These are phyloP conservation scores for Nemania diffusa DNA, from an alignment of 2,329 filamentous ascomycete genomes.

Conservation along the genomic window DNA sequence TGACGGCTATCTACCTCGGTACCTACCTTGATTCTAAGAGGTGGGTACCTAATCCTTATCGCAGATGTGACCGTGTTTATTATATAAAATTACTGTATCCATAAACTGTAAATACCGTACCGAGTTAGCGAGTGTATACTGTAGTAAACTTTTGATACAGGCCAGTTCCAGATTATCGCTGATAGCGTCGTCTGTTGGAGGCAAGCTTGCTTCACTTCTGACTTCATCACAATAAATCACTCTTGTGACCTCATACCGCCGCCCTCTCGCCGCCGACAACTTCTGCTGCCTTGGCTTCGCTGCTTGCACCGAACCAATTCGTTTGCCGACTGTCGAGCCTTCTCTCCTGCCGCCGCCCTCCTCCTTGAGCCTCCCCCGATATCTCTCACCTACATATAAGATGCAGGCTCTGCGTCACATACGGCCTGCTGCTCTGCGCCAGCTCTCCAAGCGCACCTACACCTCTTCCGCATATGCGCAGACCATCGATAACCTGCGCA, in stretches of 20 bases:
- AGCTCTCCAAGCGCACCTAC: slow-evolving; percentile 75
- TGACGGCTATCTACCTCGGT: background rate
- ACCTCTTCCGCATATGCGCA: slow-evolving; percentile 77
- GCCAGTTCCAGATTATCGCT: slow-evolving; percentile 17
- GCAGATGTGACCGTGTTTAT: background rate
- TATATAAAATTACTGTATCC: background rate
- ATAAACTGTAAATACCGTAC: background rate
- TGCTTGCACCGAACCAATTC: slow-evolving; percentile 12
- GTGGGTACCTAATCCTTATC: too few species aligned
- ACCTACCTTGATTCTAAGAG: too few species aligned
- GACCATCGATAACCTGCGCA: slow-evolving; percentile 87
- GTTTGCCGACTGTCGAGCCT: slow-evolving; percentile 33
- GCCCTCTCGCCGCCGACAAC: background rate
- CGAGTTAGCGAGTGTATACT: background rate
- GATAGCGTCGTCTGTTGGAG: slow-evolving; percentile 1
- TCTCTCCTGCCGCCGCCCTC: slow-evolving; percentile 13
- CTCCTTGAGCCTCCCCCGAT: slow-evolving; percentile 1
- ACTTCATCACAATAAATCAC: slow-evolving; percentile 17
- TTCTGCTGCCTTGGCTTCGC: slow-evolving; percentile 12
- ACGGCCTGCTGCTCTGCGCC: slow-evolving; percentile 75
- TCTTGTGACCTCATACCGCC: background rate
- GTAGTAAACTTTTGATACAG: slow-evolving; percentile 18
- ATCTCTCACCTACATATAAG: slow-evolving; percentile 58
- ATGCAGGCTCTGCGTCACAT: slow-evolving; percentile 76
- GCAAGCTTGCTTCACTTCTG: slow-evolving; percentile 12